Base-by-base conservation (phyloP, 257 asterid species). In the Schizonepeta tenuifolia region DNA sequence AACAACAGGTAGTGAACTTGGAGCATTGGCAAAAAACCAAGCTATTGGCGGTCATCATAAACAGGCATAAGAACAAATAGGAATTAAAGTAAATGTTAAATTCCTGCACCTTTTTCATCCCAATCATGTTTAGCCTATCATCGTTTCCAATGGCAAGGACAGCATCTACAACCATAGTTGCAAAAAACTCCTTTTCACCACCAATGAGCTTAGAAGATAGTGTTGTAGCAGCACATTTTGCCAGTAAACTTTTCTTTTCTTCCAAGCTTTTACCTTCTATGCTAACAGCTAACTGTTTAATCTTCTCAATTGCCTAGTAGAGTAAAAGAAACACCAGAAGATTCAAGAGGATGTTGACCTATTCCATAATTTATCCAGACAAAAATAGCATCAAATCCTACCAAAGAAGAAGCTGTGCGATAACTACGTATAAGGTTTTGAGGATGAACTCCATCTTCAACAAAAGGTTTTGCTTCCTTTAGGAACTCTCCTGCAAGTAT, bases 391-490 rank as follows among this genome's bases (percentile, higher is more conserved):
- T 72, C 49, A 28, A 2, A 49, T 24, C 14, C 57, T 85, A 92
- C 99, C 98, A 90, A 85, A 65, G 67, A 31, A 74, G 90, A 85
- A 83, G 97, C 98, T 3, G 91, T 81, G 28, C 99, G 81, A 65
- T 86, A 95, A 78, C 99, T 95, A 40, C 97, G 79, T 36, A 95
- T 95, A 57, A 95, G 90, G 87, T 90, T 95, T 72, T 95, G 99
- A 43, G 99, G 88, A 79, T 92, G 98, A 69, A 95, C 99, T 51
- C 99, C 99, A 80, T 95, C 99, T 78, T 95, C 99, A 79, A 95
- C 70, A 76, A 92, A 95, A 73, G 98, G 99, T 74, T 95, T 95
- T 65, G 99, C 99, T 82, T 90, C 98, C 93, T 86, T 92, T 77
- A 95, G 75, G 80, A 90, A 95, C 75, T 95, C 99, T 68, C 96